A percentile compares a stretch with the other conserved stretches of the same genome.
Conservation (phyloP, 441 rosid genomes). For the Syzygium syzygioides region DNA sequence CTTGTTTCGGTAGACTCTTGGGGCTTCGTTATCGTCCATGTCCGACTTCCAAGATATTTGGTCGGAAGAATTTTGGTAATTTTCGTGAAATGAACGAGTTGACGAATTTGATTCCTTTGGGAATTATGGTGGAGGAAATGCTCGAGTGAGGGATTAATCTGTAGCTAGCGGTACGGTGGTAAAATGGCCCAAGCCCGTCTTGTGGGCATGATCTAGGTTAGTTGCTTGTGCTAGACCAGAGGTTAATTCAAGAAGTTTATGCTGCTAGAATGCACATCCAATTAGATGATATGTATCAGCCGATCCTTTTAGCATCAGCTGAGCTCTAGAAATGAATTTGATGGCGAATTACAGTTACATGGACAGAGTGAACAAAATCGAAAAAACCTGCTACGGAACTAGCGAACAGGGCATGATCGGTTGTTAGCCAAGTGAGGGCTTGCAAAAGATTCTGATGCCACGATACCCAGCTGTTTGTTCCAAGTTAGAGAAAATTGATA, state of each 20-base stretch:
- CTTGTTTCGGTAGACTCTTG: background rate
- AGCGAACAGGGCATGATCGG: background rate
- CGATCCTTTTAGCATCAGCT: background rate
- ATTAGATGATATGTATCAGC: background rate
- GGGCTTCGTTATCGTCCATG: background rate
- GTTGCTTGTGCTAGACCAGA: background rate
- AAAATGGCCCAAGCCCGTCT: background rate
- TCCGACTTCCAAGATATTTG: background rate
- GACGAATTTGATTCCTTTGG: background rate
- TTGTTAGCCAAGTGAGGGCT: background rate
- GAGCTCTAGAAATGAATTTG: background rate
- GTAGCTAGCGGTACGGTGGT: background rate
- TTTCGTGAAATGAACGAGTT: background rate
- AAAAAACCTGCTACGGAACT: background rate
- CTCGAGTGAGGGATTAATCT: background rate
- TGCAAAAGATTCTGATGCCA: background rate
- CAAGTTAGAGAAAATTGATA: background rate
- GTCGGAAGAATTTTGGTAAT: background rate
- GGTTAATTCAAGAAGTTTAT: background rate
- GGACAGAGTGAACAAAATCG: background rate
- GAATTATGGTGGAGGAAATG: background rate
- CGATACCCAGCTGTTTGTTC: background rate
- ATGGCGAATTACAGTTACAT: background rate
- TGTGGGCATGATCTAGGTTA: background rate
- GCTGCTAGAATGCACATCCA: background rate